These are phyloP conservation scores for Usnea hakonensis DNA, from an alignment of 495 filamentous ascomycete genomes.

Conservation along the genomic window DNA sequence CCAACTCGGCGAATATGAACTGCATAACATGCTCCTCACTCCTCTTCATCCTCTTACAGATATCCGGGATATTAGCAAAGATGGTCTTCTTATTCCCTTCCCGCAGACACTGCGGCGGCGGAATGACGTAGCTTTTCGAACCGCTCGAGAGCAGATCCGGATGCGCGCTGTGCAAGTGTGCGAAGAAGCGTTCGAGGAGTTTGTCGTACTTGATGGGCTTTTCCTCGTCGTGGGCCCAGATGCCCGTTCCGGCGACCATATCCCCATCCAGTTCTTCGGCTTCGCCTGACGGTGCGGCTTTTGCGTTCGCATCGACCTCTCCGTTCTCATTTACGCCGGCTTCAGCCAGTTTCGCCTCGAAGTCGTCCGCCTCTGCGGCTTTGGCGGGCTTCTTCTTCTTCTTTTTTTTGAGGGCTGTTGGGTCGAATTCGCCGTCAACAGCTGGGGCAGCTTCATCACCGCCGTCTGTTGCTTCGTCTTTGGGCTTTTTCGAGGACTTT, in stretches of 20 bases:
- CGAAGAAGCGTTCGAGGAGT: slow-evolving; percentile 85
- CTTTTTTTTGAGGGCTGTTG: slow-evolving; percentile 79
- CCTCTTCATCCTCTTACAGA: slow-evolving; percentile 91
- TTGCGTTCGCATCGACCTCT: slow-evolving; percentile 37
- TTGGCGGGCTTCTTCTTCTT: slow-evolving; percentile 88
- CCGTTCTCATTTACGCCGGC: slow-evolving; percentile 51
- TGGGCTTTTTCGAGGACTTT: slow-evolving; percentile 52
- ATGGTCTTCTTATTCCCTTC: slow-evolving; percentile 99
- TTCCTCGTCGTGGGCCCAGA: slow-evolving; percentile 78
- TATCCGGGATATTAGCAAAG: slow-evolving; percentile 94
- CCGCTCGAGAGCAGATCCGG: slow-evolving; percentile 85
- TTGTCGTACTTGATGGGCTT: slow-evolving; percentile 73
- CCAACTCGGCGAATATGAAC: slow-evolving; percentile 96
- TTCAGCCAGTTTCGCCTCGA: slow-evolving; percentile 74
- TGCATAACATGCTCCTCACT: slow-evolving; percentile 94
- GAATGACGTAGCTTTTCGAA: slow-evolving; percentile 94
- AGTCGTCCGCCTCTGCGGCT: slow-evolving; percentile 59
- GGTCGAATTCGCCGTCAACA: slow-evolving; percentile 63
- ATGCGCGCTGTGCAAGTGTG: slow-evolving; percentile 82
- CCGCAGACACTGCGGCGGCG: slow-evolving; percentile 95
- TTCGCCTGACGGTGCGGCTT: slow-evolving; percentile 39
- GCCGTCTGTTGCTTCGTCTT: slow-evolving; percentile 49
- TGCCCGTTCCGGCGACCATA: slow-evolving; percentile 81
- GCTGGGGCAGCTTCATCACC: slow-evolving; percentile 49
- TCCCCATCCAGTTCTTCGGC: slow-evolving; percentile 60